Conservation (phyloP, 805 yeast species). For the Wickerhamiella vanderwaltii region DNA sequence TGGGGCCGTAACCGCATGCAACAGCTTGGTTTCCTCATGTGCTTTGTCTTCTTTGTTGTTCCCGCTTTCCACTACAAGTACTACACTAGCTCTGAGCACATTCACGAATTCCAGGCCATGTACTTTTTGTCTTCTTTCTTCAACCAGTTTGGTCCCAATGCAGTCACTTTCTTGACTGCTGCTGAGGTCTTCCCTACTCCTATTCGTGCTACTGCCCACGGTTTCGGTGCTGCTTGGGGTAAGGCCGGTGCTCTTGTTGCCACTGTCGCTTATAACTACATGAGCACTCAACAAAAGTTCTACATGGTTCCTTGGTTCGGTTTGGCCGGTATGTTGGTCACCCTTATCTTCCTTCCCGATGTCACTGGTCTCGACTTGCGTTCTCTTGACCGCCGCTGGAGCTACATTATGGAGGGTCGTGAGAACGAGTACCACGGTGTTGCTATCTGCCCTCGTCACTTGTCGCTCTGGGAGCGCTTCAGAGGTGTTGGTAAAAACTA, state of each 20-base stretch:
- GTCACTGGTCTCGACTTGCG: slow-evolving; percentile 29
- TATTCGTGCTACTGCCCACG: slow-evolving; percentile 56
- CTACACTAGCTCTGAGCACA: slow-evolving; percentile 25
- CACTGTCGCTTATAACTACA: slow-evolving; percentile 29
- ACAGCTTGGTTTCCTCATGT: slow-evolving; percentile 43
- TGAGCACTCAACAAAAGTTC: slow-evolving; percentile 26
- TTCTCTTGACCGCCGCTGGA: slow-evolving; percentile 31
- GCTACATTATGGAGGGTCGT: slow-evolving; percentile 27
- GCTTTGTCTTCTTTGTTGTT: slow-evolving; percentile 41
- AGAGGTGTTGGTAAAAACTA: slow-evolving; percentile 28
- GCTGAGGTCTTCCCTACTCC: slow-evolving; percentile 57
- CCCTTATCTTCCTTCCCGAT: slow-evolving; percentile 28
- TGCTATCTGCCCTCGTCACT: slow-evolving; percentile 29
- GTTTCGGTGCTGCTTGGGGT: slow-evolving; percentile 53
- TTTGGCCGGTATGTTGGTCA: slow-evolving; percentile 28
- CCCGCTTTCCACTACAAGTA: slow-evolving; percentile 49
- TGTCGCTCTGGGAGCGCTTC: slow-evolving; percentile 29
- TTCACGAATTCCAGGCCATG: slow-evolving; percentile 37
- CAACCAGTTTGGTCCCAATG: slow-evolving; percentile 57
- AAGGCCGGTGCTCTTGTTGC: slow-evolving; percentile 55
- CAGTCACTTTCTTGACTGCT: slow-evolving; percentile 50
- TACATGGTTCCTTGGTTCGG: slow-evolving; percentile 32
- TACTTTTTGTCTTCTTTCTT: slow-evolving; percentile 51
- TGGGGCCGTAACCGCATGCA: slow-evolving; percentile 49
- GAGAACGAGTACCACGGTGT: slow-evolving; percentile 30